These are phyloP conservation scores for Bipolaris victoriae DNA, from an alignment of 2,329 filamentous ascomycete genomes.

Conservation along the genomic window DNA sequence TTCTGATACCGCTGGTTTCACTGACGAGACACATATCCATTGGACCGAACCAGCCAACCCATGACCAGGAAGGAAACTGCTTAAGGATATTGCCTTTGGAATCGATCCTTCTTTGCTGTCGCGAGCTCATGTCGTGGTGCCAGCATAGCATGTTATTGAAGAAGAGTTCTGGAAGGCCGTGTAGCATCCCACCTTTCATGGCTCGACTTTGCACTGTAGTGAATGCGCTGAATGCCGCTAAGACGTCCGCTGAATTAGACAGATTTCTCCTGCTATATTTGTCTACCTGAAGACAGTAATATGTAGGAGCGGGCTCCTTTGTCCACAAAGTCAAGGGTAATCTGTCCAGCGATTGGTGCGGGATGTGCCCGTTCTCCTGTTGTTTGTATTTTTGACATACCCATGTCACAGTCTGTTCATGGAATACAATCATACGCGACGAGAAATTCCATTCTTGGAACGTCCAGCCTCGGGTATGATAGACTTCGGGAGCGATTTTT, in stretches of 20 bases:
- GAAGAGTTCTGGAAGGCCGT: slow-evolving; percentile 3
- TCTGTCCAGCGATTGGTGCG: neutral
- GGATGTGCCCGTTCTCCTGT: neutral
- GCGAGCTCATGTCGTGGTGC: neutral
- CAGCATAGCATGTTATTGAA: neutral
- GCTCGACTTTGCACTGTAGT: neutral
- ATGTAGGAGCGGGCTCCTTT: neutral
- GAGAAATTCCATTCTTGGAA: neutral
- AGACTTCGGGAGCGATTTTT: neutral
- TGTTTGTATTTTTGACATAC: neutral
- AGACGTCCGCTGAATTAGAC: neutral
- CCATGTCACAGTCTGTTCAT: neutral
- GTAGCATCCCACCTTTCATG: neutral
- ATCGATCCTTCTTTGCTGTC: neutral
- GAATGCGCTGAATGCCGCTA: neutral
- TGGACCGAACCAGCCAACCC: neutral
- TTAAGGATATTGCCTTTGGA: neutral
- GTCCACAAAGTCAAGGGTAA: neutral
- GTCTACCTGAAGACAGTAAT: neutral
- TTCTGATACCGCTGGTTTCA: neutral
- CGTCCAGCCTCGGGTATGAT: neutral
- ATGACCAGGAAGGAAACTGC: neutral
- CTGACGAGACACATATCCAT: neutral
- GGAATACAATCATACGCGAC: neutral
- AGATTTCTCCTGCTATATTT: neutral